Evolutionary conservation across 768 basidiomycete genomes (phyloP), one percentile per base, ranked within the genome.

Genomic region (Udeniomyces megalosporus): DNA sequence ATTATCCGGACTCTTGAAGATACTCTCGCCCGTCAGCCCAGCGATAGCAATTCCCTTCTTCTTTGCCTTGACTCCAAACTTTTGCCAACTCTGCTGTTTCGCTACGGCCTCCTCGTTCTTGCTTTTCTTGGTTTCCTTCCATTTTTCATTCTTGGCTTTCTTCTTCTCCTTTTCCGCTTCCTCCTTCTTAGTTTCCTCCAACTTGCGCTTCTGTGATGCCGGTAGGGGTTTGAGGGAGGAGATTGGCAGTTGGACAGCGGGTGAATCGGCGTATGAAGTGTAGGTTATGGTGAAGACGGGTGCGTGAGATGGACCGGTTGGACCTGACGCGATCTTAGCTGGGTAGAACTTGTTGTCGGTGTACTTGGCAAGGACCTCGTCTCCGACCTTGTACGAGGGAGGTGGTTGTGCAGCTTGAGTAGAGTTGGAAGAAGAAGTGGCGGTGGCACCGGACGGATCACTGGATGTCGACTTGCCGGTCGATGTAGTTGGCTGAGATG

Each of bases 281-380:
- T 71, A 75, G 28, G 71, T 70, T 48, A 75, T 69, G 10, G 72
- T 74, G 68, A 70, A 74, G 53, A 71, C 32, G 4, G 71, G 72
- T n/a, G n/a, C n/a, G n/a, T n/a, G n/a, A 8, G 38, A 42, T 20
- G 68, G 66, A 15, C 71, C 72, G 28, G 69, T 56, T 10, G 74
- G 70, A 20, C 74, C 74, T 10, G 70, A 60, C 22, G 71, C 68
- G 35, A 75, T 72, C 22, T 67, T 66, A 8, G 73, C 74, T 2
- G 73, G 71, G 61, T 75, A 75, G 69, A 70, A 74, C 58, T 72
- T 70, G 11, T 71, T 71, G 66, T 75, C 74, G 61, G 73, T 72
- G 67, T 73, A 75, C 61, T 73, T 71, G 1, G 74, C 74, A 66
- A 71, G 70, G 57, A 72, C 72, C 45, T 74, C 71, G 67, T 74